Conservation (phyloP, 1,284 basidiomycete genomes). For the Microbotryomycetes sp. region DNA sequence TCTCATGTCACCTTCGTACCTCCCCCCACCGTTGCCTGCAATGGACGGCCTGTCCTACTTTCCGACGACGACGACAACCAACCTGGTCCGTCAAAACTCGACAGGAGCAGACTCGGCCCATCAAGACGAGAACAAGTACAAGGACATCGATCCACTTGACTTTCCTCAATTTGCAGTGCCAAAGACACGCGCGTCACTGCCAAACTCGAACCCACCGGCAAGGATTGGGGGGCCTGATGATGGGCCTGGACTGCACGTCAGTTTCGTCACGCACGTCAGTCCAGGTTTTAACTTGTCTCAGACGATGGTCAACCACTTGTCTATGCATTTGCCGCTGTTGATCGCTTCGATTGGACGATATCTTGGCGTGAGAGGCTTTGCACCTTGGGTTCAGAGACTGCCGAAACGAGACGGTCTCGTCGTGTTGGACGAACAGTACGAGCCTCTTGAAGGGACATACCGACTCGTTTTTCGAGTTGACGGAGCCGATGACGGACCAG, state of each 20-base stretch:
- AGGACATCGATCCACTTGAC: neutral
- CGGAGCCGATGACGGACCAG: neutral
- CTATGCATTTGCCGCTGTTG: conserved; percentile 19
- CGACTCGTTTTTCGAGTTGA: conserved; percentile 2
- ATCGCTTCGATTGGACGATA: conserved; percentile 18
- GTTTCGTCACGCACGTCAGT: conserved; percentile 11
- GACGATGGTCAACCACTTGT: conserved; percentile 23
- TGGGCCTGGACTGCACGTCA: conserved; percentile 15
- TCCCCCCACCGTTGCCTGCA: neutral
- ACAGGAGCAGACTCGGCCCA: neutral
- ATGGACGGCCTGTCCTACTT: neutral
- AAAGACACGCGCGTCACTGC: neutral
- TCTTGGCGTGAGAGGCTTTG: conserved; percentile 21
- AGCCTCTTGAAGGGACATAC: conserved; percentile 5
- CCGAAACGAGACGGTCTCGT: neutral
- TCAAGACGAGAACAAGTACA: neutral
- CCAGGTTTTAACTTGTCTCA: conserved; percentile 19
- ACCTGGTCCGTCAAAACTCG: neutral
- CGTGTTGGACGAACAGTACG: conserved; percentile 16
- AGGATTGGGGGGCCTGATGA: neutral
- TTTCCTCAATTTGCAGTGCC: neutral
- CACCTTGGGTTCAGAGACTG: conserved; percentile 7
- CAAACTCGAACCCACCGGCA: neutral
- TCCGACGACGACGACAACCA: neutral
- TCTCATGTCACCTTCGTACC: conserved; percentile 4